These are phyloP conservation scores for Neurospora sp. DNA, from an alignment of 495 filamentous ascomycete genomes.

Conservation along the genomic window DNA sequence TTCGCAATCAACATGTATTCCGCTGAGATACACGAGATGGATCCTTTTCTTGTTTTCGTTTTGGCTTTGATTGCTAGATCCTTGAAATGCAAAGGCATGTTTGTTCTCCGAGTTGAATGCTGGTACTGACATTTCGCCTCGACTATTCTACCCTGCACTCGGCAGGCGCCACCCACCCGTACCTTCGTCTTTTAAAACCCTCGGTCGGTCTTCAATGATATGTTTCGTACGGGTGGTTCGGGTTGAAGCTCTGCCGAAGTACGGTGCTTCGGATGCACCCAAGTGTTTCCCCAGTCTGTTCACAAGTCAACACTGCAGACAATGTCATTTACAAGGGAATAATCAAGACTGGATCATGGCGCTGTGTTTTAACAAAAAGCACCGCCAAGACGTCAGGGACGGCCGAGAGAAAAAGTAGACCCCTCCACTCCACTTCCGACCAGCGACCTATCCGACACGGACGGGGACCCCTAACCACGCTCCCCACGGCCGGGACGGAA, in stretches of 20 bases:
- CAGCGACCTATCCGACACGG: background rate
- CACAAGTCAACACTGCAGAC: background rate
- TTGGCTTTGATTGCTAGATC: background rate
- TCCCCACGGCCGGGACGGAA: background rate
- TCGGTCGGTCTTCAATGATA: background rate
- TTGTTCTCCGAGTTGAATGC: background rate
- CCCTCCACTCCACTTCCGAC: background rate
- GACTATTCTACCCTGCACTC: background rate
- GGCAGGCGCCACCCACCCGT: too few relatives aligned
- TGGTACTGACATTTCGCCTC: background rate
- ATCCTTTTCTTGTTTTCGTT: background rate
- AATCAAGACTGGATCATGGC: background rate
- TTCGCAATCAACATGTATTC: background rate
- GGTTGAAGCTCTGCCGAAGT: background rate
- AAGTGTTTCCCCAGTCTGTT: background rate
- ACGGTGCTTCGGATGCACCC: background rate
- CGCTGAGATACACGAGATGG: background rate
- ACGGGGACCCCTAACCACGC: background rate
- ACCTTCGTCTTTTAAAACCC: too few relatives aligned
- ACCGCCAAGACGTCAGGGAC: background rate
- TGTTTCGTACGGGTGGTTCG: background rate
- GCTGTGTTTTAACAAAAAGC: background rate
- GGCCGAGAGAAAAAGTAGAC: background rate
- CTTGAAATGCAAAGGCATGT: background rate
- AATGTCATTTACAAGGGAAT: background rate